Base-by-base conservation (phyloP, 306 rosid genomes). In the Dryas octopetala region DNA sequence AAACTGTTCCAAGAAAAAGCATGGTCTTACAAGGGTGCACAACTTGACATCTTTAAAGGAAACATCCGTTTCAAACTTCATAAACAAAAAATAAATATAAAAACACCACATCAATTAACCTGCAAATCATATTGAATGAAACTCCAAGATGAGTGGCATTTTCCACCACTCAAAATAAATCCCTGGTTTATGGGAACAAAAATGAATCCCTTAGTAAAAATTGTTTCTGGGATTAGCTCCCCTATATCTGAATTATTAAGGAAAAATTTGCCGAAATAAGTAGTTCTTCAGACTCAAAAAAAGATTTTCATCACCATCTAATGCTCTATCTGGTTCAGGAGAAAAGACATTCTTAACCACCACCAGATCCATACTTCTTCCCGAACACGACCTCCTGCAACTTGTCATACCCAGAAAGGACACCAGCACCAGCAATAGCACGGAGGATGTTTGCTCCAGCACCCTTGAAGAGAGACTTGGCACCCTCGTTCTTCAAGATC, bases 371-470 rank as follows among this genome's bases (percentile, higher is more conserved):
- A 0, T 87, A 91, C 77, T 93, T 93, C 98, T 93, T 93, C 6
- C 97, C 98, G 0, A 91, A 83, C 17, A 93, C 76, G 0, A 93
- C 0, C 57, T 89, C 85, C 97, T 93, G 97, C 60, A 93, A 67
- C 90, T 93, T 91, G 73, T 93, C 98, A 0, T 93, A 93, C 38
- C 97, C 98, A 0, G 98, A 88, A 1, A 93, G 98, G 63, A 93
- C 98, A 84, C 98, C 98, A 83, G 97, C 98, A 64, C 98, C 97
- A 0, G 98, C 96, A 65, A 93, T 84, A 0, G 96, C 97, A 76
- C 96, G 94, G 10, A 93, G 94, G 63, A 91, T 91, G 88, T 91
- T 93, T 2, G 98, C 98, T 52, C 96, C 97, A 12, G 92, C 97
- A 63, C 98, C 98, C 97, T 93, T 93, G 65, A 93, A 93, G 77